phyloP scores from a whole-genome alignment of 768 basidiomycete species.

The Lentinula sp. region DNA sequence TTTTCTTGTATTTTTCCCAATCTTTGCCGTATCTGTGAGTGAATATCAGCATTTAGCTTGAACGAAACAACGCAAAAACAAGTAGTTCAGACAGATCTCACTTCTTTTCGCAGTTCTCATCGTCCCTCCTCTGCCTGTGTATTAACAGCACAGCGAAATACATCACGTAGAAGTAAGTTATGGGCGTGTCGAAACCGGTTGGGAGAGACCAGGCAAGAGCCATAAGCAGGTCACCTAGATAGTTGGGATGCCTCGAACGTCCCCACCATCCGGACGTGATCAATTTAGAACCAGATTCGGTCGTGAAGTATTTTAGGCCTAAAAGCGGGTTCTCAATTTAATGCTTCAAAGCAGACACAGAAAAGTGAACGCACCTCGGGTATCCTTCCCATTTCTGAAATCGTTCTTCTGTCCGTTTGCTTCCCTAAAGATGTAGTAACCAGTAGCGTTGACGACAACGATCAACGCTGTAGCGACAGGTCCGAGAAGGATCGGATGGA shows the following conservation, averaged over 20 bases:
- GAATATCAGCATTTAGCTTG: neutral
- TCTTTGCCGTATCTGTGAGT: slow-evolving; percentile 79
- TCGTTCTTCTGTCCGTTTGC: slow-evolving; percentile 94
- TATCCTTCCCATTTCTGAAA: slow-evolving; percentile 85
- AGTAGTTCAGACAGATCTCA: slow-evolving; percentile 25
- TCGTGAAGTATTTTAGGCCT: slow-evolving; percentile 79
- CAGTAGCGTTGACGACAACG: slow-evolving; percentile 57
- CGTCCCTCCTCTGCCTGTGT: slow-evolving; percentile 88
- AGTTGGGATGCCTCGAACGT: slow-evolving; percentile 86
- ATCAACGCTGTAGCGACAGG: slow-evolving; percentile 49
- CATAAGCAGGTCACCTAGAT: slow-evolving; percentile 86
- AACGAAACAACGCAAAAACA: neutral
- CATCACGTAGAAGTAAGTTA: slow-evolving; percentile 91
- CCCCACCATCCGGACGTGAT: slow-evolving; percentile 99
- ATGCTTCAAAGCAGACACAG: neutral
- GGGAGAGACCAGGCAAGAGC: slow-evolving; percentile 90
- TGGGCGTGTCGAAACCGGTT: slow-evolving; percentile 85
- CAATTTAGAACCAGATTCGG: slow-evolving; percentile 82
- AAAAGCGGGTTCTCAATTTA: neutral
- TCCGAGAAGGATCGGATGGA: slow-evolving; percentile 77
- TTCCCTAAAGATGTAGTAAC: slow-evolving; percentile 87
- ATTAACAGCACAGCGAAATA: slow-evolving; percentile 89
- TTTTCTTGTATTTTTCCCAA: slow-evolving; percentile 84
- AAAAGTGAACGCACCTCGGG: slow-evolving; percentile 68
- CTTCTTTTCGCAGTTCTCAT: slow-evolving; percentile 89